Conservation (phyloP, 805 yeast genomes). For the Starmerella floris region DNA sequence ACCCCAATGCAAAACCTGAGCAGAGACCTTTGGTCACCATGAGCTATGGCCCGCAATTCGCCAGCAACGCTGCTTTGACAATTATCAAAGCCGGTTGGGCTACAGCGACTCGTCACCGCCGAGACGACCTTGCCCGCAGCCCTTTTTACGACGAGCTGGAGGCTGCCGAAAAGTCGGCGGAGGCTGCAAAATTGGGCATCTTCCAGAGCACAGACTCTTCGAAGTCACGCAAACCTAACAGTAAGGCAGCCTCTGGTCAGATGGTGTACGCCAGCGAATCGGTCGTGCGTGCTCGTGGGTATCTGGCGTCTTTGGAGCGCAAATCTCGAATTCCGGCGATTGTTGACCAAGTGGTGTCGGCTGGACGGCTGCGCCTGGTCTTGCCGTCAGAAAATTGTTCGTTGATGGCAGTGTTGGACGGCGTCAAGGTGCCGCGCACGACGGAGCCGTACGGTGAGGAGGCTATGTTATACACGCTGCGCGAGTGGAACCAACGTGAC, state of each 20-base stretch:
- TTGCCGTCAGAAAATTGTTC: constrained; percentile 61
- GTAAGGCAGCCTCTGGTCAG: constrained; percentile 35
- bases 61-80: constrained; percentile 42
- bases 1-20: constrained; percentile 30
- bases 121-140: constrained; percentile 57
- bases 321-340: constrained; percentile 52
- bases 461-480: constrained; percentile 42
- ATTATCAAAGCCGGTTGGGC: constrained; percentile 59
- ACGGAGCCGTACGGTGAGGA: constrained; percentile 30
- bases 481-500: constrained; percentile 54
- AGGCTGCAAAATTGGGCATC: constrained; percentile 46
- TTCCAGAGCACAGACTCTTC: constrained; percentile 28
- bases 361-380: constrained; percentile 50
- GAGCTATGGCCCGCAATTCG: constrained; percentile 33
- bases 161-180: constrained; percentile 54
- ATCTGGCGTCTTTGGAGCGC: constrained; percentile 53
- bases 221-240: constrained; percentile 25
- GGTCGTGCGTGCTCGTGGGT: constrained; percentile 57
- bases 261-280: constrained; percentile 71
- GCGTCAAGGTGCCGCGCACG: constrained; percentile 39
- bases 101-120: constrained; percentile 63
- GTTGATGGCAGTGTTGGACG: constrained; percentile 63
- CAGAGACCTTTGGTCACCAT: constrained; percentile 52
- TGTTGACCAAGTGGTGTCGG: constrained; percentile 60
- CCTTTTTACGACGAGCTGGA: constrained; percentile 64